Evolutionary conservation across 352 stramenopile species (phyloP).

Genomic region (Elongisporangium senticosum): DNA sequence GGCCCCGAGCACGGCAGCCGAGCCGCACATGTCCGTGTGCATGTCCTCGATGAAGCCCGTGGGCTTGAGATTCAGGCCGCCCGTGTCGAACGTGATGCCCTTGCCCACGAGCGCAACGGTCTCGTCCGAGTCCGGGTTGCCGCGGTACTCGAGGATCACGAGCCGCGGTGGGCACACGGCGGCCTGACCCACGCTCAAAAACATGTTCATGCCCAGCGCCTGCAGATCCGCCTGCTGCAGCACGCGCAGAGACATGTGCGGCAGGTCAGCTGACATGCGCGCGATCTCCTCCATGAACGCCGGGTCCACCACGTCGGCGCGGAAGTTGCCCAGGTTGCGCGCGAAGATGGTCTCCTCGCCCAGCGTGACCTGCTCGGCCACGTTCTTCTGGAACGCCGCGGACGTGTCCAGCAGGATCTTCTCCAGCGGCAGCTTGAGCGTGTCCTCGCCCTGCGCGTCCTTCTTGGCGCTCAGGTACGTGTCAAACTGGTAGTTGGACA

Average conservation of each 20-base stretch:
- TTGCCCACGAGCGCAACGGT: constrained; percentile 90
- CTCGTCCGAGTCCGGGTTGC: constrained; percentile 54
- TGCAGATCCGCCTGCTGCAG: constrained; percentile 75
- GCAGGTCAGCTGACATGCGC: constrained; percentile 53
- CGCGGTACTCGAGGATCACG: constrained; percentile 79
- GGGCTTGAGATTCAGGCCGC: constrained; percentile 93
- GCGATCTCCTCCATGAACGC: constrained; percentile 82
- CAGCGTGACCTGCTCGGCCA: constrained; percentile 57
- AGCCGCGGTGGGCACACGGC: constrained; percentile 67
- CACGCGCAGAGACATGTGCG: constrained; percentile 75
- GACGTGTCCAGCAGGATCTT: constrained; percentile 54
- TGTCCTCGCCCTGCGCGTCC: constrained; percentile 54
- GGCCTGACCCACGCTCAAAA: constrained; percentile 74
- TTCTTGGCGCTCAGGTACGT: constrained; percentile 62
- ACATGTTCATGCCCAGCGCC: constrained; percentile 83
- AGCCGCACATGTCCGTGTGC: constrained; percentile 91
- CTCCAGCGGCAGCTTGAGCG: constrained; percentile 60
- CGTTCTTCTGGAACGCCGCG: constrained; percentile 50
- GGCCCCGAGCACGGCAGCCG: constrained; percentile 78
- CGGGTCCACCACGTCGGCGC: constrained; percentile 67
- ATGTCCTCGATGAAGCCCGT: constrained; percentile 89
- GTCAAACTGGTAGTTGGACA: constrained; percentile 88
- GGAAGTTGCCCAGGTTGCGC: constrained; percentile 80
- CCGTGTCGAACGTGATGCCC: constrained; percentile 93
- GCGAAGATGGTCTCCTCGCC: constrained; percentile 83